Percentiles rank a stretch among this genome's conserved stretches.
phyloP scores from a whole-genome alignment of 2,329 filamentous ascomycete genomes.

The Stachybotrys chartarum region DNA sequence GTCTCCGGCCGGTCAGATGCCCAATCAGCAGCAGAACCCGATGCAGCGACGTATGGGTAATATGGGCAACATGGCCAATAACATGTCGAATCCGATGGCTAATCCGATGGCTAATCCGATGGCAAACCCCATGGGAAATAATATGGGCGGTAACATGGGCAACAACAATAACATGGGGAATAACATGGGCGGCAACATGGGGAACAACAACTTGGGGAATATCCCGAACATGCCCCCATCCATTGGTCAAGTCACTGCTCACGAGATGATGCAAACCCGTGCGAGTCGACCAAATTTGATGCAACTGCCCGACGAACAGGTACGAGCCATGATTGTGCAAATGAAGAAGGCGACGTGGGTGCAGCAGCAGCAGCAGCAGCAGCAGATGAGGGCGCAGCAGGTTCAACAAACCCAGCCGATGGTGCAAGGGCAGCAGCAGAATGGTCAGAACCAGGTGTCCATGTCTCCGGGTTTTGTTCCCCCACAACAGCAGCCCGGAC shows the following conservation, averaged over 20 bases:
- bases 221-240: slow-evolving; percentile 20
- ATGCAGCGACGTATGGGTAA: not conserved
- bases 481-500: slow-evolving; percentile 47
- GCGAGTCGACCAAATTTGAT: slow-evolving; percentile 14
- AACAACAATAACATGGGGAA: slow-evolving; percentile 6
- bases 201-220: slow-evolving; percentile 4
- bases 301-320: slow-evolving; percentile 24
- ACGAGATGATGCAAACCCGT: slow-evolving; percentile 25
- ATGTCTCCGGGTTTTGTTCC: slow-evolving; percentile 44
- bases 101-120: not conserved
- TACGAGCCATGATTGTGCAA: slow-evolving; percentile 20
- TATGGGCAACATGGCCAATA: not conserved
- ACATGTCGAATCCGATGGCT: not conserved
- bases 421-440: slow-evolving; percentile 23
- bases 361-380: slow-evolving; percentile 21
- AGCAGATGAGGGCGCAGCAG: slow-evolving; percentile 25
- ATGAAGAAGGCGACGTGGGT: slow-evolving; percentile 25
- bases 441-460: slow-evolving; percentile 31
- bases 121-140: not conserved
- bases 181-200: slow-evolving; percentile 14
- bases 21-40: slow-evolving; percentile 13
- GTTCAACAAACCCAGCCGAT: slow-evolving; percentile 25
- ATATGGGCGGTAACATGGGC: not conserved
- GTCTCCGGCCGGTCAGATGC: slow-evolving; percentile 17
- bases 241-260: slow-evolving; percentile 22